phyloP scores from a whole-genome alignment of 2,329 filamentous ascomycete species.

The Zymoseptoria ardabiliae region DNA sequence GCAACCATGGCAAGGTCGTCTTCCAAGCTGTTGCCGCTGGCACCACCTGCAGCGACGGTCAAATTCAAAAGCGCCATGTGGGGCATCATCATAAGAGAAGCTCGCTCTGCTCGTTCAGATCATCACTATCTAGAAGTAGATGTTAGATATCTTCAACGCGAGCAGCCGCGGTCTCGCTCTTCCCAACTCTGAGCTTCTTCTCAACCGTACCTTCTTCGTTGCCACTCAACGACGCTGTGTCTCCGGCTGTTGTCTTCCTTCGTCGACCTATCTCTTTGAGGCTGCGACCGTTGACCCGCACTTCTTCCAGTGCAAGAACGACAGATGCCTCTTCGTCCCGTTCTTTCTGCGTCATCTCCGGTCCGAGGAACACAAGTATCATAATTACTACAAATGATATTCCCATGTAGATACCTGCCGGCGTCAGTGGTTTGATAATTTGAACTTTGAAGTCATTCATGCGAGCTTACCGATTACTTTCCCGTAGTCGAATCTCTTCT shows the following conservation, averaged over 20 bases:
- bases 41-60: constrained; percentile 37
- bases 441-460: neutral
- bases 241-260: no score
- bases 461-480: constrained; percentile 29
- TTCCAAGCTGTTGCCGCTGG: constrained; percentile 38
- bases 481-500: constrained; percentile 32
- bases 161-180: neutral
- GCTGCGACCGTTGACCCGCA: constrained; percentile 12
- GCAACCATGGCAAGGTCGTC: constrained; percentile 36
- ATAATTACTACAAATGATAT: constrained; percentile 24
- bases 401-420: constrained; percentile 12
- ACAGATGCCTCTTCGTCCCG: constrained; percentile 15
- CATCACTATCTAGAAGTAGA: neutral
- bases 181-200: neutral
- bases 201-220: neutral
- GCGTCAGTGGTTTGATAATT: neutral
- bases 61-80: constrained; percentile 25
- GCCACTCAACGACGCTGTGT: neutral
- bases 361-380: constrained; percentile 30
- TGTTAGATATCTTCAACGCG: neutral
- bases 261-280: constrained; percentile 9
- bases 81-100: constrained; percentile 1
- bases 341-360: constrained; percentile 24
- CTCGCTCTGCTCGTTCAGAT: neutral
- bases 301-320: constrained; percentile 15